Evolutionary conservation across 441 rosid genomes (phyloP).

Genomic region (Corymbia calophylla): DNA sequence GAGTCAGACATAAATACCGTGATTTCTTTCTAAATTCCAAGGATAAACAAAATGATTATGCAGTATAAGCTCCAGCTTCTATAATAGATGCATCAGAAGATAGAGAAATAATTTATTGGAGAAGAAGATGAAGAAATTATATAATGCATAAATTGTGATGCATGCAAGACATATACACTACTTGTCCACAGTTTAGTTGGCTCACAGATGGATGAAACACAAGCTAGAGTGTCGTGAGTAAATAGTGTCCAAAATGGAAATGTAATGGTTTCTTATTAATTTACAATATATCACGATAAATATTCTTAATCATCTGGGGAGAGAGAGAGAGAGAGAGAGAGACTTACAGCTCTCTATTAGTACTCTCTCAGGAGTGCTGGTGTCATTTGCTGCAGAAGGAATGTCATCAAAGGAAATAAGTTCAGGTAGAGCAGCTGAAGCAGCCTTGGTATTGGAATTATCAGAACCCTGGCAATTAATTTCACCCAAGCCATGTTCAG

Average conservation of each 20-base stretch:
- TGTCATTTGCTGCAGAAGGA: slow-evolving; percentile 12
- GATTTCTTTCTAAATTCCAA: not conserved
- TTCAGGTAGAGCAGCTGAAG: slow-evolving; percentile 16
- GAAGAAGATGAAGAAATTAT: not conserved
- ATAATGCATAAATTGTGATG: not conserved
- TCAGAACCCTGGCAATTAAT: slow-evolving; percentile 21
- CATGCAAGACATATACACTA: not conserved
- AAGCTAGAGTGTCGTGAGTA: not conserved
- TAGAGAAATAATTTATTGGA: not conserved
- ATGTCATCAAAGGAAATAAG: slow-evolving; percentile 23
- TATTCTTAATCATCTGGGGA: not conserved
- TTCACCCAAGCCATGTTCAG: slow-evolving; percentile 29
- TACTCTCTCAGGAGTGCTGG: slow-evolving; percentile 9
- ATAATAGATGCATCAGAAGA: not conserved
- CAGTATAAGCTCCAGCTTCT: not conserved
- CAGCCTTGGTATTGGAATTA: slow-evolving; percentile 3
- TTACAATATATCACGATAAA: not conserved
- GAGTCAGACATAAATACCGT: not conserved
- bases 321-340: not conserved
- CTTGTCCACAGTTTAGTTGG: not conserved
- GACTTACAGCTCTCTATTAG: slow-evolving; percentile 38
- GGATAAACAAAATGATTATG: not conserved
- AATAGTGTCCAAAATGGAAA: not conserved
- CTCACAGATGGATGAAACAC: not conserved
- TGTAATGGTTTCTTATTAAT: not conserved